phyloP scores from a whole-genome alignment of 352 stramenopile genomes.

The Blastocystis sp. region DNA sequence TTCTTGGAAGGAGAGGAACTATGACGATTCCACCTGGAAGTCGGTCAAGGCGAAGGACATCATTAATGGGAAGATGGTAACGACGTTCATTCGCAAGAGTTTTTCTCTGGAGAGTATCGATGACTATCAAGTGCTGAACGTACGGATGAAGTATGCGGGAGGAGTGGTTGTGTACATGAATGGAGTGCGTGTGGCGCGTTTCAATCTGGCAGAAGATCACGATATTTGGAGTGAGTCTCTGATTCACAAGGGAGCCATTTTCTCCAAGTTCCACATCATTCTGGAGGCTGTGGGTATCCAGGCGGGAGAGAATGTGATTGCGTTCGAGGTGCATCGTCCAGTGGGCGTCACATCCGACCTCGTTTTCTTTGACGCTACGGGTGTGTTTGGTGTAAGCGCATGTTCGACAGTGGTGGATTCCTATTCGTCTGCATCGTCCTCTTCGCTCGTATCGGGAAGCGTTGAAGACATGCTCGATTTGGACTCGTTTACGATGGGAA shows the following conservation, averaged over 20 bases:
- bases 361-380: not conserved
- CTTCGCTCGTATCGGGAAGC: not conserved
- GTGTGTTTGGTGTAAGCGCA: not conserved
- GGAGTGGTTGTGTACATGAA: constrained; percentile 8
- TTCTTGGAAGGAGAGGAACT: not conserved
- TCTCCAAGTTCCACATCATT: constrained; percentile 12
- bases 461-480: not conserved
- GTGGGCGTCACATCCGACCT: no score
- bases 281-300: not conserved
- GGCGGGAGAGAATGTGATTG: not conserved
- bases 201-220: no score
- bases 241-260: no score
- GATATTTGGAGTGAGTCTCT: not conserved
- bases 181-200: not conserved
- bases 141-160: not conserved
- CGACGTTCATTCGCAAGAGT: not conserved
- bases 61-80: not conserved
- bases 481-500: not conserved
- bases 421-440: not conserved
- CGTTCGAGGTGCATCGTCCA: no score
- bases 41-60: not conserved
- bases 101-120: not conserved
- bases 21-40: constrained; percentile 9
- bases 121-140: not conserved
- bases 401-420: not conserved